Evolutionary conservation across 2,329 filamentous ascomycete genomes (phyloP).

Genomic region (Botryotinia globosa): DNA sequence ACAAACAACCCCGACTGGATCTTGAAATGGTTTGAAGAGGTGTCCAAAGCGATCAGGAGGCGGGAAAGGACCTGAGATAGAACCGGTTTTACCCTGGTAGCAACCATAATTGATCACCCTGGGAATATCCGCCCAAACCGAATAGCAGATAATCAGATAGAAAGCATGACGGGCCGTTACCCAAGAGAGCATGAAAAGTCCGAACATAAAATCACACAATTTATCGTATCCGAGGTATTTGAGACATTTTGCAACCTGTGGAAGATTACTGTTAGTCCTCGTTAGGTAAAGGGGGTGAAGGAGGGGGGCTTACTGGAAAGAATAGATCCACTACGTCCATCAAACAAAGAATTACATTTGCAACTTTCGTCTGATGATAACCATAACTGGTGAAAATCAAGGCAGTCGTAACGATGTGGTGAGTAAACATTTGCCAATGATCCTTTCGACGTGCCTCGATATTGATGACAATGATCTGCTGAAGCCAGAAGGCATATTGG

Average conservation of each 20-base stretch:
- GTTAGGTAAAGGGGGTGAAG: not conserved
- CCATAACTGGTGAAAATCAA: conserved; percentile 81
- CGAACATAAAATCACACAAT: conserved; percentile 80
- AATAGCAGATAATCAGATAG: conserved; percentile 79
- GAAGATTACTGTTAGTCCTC: conserved; percentile 15
- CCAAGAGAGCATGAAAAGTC: conserved; percentile 83
- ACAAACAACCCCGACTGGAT: conserved; percentile 72
- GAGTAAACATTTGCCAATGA: conserved; percentile 91
- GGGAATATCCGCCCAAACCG: conserved; percentile 67
- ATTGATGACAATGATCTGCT: conserved; percentile 91
- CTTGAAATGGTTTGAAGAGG: conserved; percentile 69
- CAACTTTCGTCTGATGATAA: conserved; percentile 83
- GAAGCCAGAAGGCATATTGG: conserved; percentile 89
- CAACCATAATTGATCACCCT: conserved; percentile 64
- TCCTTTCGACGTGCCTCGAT: conserved; percentile 95
- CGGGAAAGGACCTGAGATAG: conserved; percentile 53
- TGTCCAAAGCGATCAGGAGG: conserved; percentile 56
- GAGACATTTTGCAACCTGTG: conserved; percentile 81
- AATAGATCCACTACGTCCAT: conserved; percentile 94
- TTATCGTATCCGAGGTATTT: conserved; percentile 80
- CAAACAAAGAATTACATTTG: conserved; percentile 81
- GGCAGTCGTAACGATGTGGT: conserved; percentile 84
- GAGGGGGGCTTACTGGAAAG: conserved; percentile 60
- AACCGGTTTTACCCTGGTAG: conserved; percentile 59
- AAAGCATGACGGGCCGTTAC: conserved; percentile 77